Evolutionary conservation across 1,284 basidiomycete species (phyloP).

Genomic region (Ustilago bromivora): DNA sequence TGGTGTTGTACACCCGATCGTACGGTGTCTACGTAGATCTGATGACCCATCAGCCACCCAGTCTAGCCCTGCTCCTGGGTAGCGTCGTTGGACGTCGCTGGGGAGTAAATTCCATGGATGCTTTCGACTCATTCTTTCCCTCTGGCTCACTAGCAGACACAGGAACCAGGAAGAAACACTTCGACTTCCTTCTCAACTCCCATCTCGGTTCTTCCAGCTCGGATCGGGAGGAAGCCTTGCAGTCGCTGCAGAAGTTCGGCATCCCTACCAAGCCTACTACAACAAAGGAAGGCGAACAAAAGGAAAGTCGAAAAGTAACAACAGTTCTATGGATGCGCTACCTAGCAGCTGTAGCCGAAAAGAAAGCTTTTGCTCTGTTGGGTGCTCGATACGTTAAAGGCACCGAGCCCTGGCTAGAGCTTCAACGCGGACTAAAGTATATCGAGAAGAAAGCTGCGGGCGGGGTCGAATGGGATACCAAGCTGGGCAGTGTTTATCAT

Average conservation of each 20-base stretch:
- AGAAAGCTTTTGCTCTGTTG: constrained; percentile 28
- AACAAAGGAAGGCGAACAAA: constrained; percentile 58
- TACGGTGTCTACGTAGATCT: constrained; percentile 75
- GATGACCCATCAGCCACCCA: constrained; percentile 72
- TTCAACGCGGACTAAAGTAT: constrained; percentile 28
- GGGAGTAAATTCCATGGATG: constrained; percentile 68
- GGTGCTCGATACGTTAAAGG: constrained; percentile 52
- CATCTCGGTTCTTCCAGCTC: constrained; percentile 16
- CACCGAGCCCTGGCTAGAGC: constrained; percentile 50
- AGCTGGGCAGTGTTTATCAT: constrained; percentile 32
- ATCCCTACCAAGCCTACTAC: constrained; percentile 67
- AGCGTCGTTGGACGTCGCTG: constrained; percentile 66
- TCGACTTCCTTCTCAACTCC: constrained; percentile 43
- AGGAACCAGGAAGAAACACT: constrained; percentile 9
- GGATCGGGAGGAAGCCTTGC: constrained; percentile 68
- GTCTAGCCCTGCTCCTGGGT: constrained; percentile 71
- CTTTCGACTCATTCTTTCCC: constrained; percentile 71
- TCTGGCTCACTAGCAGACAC: neutral
- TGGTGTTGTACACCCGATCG: constrained; percentile 73
- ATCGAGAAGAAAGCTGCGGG: neutral
- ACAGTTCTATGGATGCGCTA: constrained; percentile 18
- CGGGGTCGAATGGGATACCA: constrained; percentile 22
- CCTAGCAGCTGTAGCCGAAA: constrained; percentile 31
- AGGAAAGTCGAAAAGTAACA: constrained; percentile 5
- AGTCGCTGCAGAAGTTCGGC: constrained; percentile 70